Evolutionary conservation across 2,329 filamentous ascomycete species (phyloP).

Genomic region (Chrysosporium keratinophilum): DNA sequence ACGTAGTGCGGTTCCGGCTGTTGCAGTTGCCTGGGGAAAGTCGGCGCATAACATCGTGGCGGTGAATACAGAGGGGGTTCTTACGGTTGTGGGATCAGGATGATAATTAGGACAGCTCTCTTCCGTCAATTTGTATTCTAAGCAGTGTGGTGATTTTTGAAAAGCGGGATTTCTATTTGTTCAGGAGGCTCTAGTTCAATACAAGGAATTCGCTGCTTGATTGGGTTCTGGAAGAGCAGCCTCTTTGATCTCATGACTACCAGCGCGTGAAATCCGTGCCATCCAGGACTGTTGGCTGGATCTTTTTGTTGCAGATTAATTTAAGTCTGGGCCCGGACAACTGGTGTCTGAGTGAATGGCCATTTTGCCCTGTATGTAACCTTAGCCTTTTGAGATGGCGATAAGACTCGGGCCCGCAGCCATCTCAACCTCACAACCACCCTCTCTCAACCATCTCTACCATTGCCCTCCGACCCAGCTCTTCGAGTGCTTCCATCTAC

Average conservation of each 20-base stretch:
- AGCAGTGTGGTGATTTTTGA: conserved; percentile 11
- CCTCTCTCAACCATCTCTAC: not conserved
- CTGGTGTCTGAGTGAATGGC: not conserved
- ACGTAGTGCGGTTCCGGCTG: conserved; percentile 61
- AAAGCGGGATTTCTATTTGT: conserved; percentile 10
- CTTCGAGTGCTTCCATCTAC: not conserved
- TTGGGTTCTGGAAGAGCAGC: not conserved
- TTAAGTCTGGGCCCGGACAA: not conserved
- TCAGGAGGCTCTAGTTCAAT: not conserved
- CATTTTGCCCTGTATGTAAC: not conserved
- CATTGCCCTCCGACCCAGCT: not conserved
- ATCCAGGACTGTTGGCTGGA: not conserved
- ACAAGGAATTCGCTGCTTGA: conserved; percentile 1
- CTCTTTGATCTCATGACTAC: conserved; percentile 8
- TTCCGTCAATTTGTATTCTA: conserved; percentile 18
- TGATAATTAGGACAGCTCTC: conserved; percentile 27
- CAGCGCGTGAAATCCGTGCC: not conserved
- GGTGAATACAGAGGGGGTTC: conserved; percentile 61
- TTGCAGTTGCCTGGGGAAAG: conserved; percentile 66
- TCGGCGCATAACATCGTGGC: conserved; percentile 64
- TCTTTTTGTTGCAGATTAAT: not conserved
- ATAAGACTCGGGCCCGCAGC: conserved; percentile 11
- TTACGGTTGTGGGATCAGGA: conserved; percentile 58
- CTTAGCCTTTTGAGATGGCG: conserved; percentile 7
- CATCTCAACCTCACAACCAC: conserved; percentile 1